Base-by-base conservation (phyloP, 2,329 filamentous ascomycete species). In the Colletotrichum lini region DNA sequence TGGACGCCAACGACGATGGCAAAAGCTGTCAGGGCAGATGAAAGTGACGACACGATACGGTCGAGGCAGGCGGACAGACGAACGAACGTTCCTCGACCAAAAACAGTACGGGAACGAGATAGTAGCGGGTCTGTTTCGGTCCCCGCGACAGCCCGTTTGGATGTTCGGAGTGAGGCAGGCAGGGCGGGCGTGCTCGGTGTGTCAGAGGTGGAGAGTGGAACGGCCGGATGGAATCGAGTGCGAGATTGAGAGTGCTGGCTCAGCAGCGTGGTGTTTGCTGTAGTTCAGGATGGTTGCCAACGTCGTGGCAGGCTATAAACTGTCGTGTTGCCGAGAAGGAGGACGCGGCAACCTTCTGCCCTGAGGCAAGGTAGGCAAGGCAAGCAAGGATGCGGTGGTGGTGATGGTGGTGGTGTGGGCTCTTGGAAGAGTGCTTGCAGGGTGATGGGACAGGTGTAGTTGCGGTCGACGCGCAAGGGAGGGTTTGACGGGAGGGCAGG, bases 341-440 rank as follows among this genome's bases (percentile, higher is more conserved):
- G 44, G 30, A 38, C 35, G 63, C 67, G 50, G 57, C 63, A 61
- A 57, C n/a, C 35, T 62, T 45, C 53, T 18, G 35, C 42, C 47
- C 16, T 62, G 40, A 26, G 30, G 30, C 30, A 30, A 30, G 30
- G 30, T 30, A 30, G 8, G 30, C 30, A 35, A 35, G 30, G 8
- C 8, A 56, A 23, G n/a, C 69, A 72, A 72, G 69, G 69, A 69
- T 72, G 59, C 40, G 54, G 38, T 53, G 58, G 65, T 64, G 53
- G 64, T 53, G 53, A 64, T 53, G 58, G 53, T 64, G 53, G 68
- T 67, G 67, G 65, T 63, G 68, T 72, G 68, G 64, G 26, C 53
- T 63, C 69, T 63, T 47, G 35, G 40, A 16, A 52, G 60, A 49
- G 47, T 64, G 65, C 53, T 69, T 59, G 65, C 65, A 64, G 53